Conservation (phyloP, 257 asterid genomes). For the Solanum dulcamara region DNA sequence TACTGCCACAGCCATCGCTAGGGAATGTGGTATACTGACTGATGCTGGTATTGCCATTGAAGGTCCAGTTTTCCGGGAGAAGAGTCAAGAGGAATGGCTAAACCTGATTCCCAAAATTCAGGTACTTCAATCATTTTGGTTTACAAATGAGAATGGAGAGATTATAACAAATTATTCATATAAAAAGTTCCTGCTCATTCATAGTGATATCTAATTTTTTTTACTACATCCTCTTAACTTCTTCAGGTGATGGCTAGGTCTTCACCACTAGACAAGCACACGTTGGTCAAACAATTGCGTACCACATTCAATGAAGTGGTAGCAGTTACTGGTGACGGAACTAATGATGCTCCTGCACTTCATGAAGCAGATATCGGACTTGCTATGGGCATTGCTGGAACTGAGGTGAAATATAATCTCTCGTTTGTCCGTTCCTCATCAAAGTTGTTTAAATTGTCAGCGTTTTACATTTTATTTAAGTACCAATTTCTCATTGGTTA, state of each 20-base stretch:
- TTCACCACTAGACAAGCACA: constrained; percentile 87
- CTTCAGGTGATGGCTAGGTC: constrained; percentile 93
- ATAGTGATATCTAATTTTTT: neutral
- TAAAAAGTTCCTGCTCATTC: neutral
- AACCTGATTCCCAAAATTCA: constrained; percentile 74
- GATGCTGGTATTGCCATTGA: constrained; percentile 88
- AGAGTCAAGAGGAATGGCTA: constrained; percentile 60
- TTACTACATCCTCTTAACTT: neutral
- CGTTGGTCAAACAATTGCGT: constrained; percentile 73
- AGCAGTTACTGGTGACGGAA: constrained; percentile 98
- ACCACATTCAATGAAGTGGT: constrained; percentile 85
- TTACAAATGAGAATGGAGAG: neutral
- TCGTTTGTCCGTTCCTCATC: neutral
- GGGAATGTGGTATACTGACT: constrained; percentile 92
- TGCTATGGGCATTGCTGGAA: constrained; percentile 98
- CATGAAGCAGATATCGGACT: constrained; percentile 98
- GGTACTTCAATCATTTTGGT: constrained; percentile 21
- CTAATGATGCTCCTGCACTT: constrained; percentile 97
- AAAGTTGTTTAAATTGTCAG: neutral
- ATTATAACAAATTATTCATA: neutral
- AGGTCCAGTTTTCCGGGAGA: constrained; percentile 83
- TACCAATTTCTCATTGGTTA: neutral
- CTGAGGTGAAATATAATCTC: constrained; percentile 46
- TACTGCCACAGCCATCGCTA: constrained; percentile 89
- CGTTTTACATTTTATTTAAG: neutral